Base-by-base conservation (phyloP, 805 yeast genomes). In the Kuraishia hungarica region DNA sequence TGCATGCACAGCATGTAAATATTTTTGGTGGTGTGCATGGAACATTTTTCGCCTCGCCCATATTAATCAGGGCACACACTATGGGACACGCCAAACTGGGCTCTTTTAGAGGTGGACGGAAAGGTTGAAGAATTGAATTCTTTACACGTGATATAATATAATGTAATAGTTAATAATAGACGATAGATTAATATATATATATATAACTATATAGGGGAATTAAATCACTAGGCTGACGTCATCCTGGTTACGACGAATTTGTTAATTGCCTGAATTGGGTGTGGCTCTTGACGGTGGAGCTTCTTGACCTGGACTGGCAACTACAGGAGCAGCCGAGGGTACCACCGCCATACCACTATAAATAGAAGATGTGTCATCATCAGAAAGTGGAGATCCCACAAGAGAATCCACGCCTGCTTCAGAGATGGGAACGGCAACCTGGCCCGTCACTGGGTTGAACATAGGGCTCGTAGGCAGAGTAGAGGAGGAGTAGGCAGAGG, bases 351-450 rank as follows among this genome's bases (percentile, higher is more conserved):
- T 55, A 1, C 61, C 60, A 24, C 71, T 67, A 53, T 67, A 65
- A 1, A 67, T 61, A 1, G 72, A 69, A 10, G 57, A 57, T 53
- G 65, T 60, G 55, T 69, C 73, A 55, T 69, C 73, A 43, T 60
- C 64, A 29, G 72, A 69, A 28, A 59, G 52, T 2, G 71, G 70
- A 3, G 72, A 68, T 0, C 63, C 70, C 21, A 62, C 51, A 21
- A 63, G 62, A 1, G 72, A 67, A 24, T 62, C 65, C 22, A 57
- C 35, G 13, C 48, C 54, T 7, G 17, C 43, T 17, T 35, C 43
- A 7, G n/a, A 15, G 11, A 4, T 35, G n/a, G 17, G n/a, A 13
- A 13, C 43, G n/a, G n/a, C 43, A 3, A 15, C 11, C 11, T 6
- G 17, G 11, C 43, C 43, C 11, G 43, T 8, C n/a, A 17, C 43